Base-by-base conservation (phyloP, 2,329 filamentous ascomycete genomes). In the Monilinia fructicola region DNA sequence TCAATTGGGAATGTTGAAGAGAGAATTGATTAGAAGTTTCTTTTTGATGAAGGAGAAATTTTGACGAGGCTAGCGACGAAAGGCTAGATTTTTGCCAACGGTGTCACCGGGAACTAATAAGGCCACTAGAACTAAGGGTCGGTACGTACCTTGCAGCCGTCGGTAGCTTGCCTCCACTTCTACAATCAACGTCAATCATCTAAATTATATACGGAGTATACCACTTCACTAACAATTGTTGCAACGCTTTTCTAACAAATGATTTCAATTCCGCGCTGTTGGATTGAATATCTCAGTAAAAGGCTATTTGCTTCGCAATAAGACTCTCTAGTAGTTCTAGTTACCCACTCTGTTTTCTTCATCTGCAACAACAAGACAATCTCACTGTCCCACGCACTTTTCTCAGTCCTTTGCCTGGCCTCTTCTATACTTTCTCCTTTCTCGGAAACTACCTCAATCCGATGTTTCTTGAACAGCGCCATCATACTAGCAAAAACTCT, bases 401-500 rank as follows among this genome's bases (percentile, higher is more conserved):
- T 40, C 38, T 40, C 12, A 14, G 38, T 9, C n/a, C 28, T 60
- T 9, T 26, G 35, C 6, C 44, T 60, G 11, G 42, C 56, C 18
- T 60, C 56, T 35, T 35, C 40, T 5, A 35, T 21, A 35, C 28
- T 60, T 6, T 60, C 42, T 14, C 42, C 42, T 28, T 60, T 31
- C 14, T 48, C 56, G 5, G 40, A 18, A n/a, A 60, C 42, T 21
- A 60, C 28, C 12, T 48, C 42, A 35, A 60, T n/a, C 3, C 42
- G 16, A 60, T 35, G 42, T 23, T 35, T 48, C 18, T 21, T 42
- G 11, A 44, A 42, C 54, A 56, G 14, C 14, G 38, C 23, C 18
- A 42, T 38, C 38, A 56, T 56, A 14, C 38, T 28, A 38, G 38
- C 38, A 10, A 70, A 64, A 38, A 70, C 67, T 71, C 67, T 4